Base-by-base conservation (phyloP, 805 yeast species). In the Schwanniomyces vanrijiae region DNA sequence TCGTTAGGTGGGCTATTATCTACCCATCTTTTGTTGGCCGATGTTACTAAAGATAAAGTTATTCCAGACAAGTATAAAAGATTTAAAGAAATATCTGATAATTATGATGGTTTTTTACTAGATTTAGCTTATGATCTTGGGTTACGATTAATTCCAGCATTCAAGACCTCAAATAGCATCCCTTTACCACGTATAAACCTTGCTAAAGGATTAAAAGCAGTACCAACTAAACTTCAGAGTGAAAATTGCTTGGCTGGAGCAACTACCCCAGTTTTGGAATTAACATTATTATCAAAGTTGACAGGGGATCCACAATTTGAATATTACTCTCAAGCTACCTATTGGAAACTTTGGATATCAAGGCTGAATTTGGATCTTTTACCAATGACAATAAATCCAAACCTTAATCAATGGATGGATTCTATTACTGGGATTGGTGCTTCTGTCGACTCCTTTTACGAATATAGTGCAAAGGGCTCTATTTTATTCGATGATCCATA, bases 241-340 rank as follows among this genome's bases (percentile, higher is more conserved):
- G 95, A 88, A 50, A 90, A 90, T 5, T 90, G 96, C 60, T 80
- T 90, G 0, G 86, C 97, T 0, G 97, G 97, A 2, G 92, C 91
- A 14, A 86, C 90, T 0, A 82, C 91, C 1, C 88, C 96, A 2
- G 76, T 90, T 50, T 69, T 91, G 33, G 98, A 91, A 65, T 80
- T 92, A 61, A 80, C 91, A 0, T 65, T 91, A 33, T 69, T 91
- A 24, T 88, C 96, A 0, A 67, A 81, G 42, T 71, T 92, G 20
- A 87, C 96, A 0, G 85, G 86, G 3, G 92, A 91, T 60, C 72
- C 79, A 2, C 73, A 79, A 31, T 92, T 88, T 62, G 94, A 84
- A 55, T 64, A 70, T 5, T 74, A 77, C 1, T 76, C 94, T 0
- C 76, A 79, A 46, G 61, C 68, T 38, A 84, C 96, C 0, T 87